These are phyloP conservation scores for Floccularia luteovirens DNA, from an alignment of 768 basidiomycete species.

Conservation along the genomic window DNA sequence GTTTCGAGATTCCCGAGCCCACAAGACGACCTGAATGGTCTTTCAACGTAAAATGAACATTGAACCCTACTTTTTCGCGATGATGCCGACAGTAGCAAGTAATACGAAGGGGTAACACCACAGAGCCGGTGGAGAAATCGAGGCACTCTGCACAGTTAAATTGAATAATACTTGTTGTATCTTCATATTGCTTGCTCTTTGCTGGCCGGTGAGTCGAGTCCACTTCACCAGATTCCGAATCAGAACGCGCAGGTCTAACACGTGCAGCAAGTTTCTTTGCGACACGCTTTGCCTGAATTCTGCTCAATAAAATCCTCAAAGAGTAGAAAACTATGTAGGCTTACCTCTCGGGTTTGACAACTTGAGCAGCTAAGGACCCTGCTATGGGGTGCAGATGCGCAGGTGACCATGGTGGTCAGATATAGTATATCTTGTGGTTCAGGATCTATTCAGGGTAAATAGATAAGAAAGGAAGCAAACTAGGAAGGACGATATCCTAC, in stretches of 20 bases:
- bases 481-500: constrained; percentile 26
- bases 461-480: constrained; percentile 3
- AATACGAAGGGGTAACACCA: constrained; percentile 86
- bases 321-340: constrained; percentile 9
- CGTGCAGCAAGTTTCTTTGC: constrained; percentile 85
- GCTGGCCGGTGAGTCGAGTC: constrained; percentile 34
- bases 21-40: constrained; percentile 75
- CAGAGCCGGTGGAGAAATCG: constrained; percentile 83
- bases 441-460: constrained; percentile 35
- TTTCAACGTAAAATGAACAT: constrained; percentile 80
- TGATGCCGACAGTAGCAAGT: constrained; percentile 99
- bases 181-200: constrained; percentile 48
- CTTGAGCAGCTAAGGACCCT: constrained; percentile 80
- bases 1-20: constrained; percentile 74
- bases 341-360: constrained; percentile 81
- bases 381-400: constrained; percentile 72
- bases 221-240: constrained; percentile 58
- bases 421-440: constrained; percentile 62
- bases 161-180: constrained; percentile 81
- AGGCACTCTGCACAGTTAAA: constrained; percentile 92
- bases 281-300: constrained; percentile 70
- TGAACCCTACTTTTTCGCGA: constrained; percentile 93
- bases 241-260: constrained; percentile 69
- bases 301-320: constrained; percentile 1
- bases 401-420: constrained; percentile 68